Conservation (phyloP, 2,329 filamentous ascomycete genomes). For the Sporothrix schenckii region DNA sequence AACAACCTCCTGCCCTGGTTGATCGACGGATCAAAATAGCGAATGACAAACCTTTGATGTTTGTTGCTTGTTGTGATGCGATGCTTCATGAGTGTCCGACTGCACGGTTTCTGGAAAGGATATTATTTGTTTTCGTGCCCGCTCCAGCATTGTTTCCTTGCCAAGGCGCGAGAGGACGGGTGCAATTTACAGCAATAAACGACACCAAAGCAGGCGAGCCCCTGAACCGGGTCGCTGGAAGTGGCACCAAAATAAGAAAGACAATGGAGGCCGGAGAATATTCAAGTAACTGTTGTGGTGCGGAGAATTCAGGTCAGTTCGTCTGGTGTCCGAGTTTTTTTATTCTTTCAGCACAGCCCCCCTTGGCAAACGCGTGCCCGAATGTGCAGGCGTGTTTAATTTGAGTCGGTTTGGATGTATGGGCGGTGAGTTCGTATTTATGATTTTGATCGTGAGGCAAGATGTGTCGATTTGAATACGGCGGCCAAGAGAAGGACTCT, state of each 20-base stretch:
- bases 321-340: not conserved
- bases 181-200: constrained; percentile 9
- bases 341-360: not conserved
- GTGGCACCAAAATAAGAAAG: not conserved
- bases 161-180: constrained; percentile 11
- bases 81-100: not conserved
- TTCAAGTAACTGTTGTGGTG: not conserved
- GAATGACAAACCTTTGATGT: too few species aligned
- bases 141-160: not conserved
- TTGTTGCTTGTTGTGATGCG: not conserved
- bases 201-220: constrained; percentile 13
- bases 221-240: constrained; percentile 9
- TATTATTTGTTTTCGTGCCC: too few species aligned
- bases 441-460: not conserved
- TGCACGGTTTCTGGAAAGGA: too few species aligned
- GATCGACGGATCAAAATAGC: constrained; percentile 1
- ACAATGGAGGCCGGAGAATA: not conserved
- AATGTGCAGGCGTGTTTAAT: not conserved
- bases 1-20: not conserved
- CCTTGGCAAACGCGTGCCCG: constrained; percentile 14
- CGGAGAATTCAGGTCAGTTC: not conserved
- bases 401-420: constrained; percentile 1
- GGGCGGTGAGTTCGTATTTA: not conserved
- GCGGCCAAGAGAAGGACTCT: not conserved
- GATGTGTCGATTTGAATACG: not conserved